Evolutionary conservation across 768 basidiomycete genomes (phyloP).

Genomic region (Podaxis sp.): DNA sequence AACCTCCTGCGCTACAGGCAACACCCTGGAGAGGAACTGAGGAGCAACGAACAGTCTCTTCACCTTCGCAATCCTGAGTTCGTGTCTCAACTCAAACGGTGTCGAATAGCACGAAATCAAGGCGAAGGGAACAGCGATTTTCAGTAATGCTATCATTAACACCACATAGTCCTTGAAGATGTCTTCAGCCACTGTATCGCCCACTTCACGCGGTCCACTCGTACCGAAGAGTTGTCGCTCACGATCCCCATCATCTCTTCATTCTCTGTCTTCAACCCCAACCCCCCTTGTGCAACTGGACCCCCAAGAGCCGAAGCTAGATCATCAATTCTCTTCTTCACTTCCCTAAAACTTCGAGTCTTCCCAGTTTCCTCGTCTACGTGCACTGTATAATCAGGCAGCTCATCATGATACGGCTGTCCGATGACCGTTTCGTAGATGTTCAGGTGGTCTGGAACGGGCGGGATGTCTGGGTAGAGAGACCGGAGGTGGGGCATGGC

Average conservation of each 20-base stretch:
- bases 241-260: constrained; percentile 67
- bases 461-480: constrained; percentile 44
- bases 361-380: constrained; percentile 54
- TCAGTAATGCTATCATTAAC: constrained; percentile 28
- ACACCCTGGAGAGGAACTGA: constrained; percentile 23
- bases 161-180: constrained; percentile 31
- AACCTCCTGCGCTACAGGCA: constrained; percentile 30
- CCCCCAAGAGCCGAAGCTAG: constrained; percentile 54
- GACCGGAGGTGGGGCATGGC: constrained; percentile 55
- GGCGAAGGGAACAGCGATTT: constrained; percentile 29
- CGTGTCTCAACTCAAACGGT: constrained; percentile 33
- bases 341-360: constrained; percentile 42
- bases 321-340: constrained; percentile 49
- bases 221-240: constrained; percentile 64
- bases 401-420: constrained; percentile 48
- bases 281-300: constrained; percentile 46
- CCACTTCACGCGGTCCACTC: constrained; percentile 13
- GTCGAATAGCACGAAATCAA: constrained; percentile 36
- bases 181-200: neutral
- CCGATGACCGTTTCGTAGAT: constrained; percentile 52
- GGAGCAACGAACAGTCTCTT: constrained; percentile 33
- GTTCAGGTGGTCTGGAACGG: constrained; percentile 50
- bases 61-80: constrained; percentile 28
- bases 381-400: constrained; percentile 52
- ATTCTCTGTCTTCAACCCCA: constrained; percentile 44